Conservation (phyloP, 1,284 basidiomycete genomes). For the Bondarzewia mesenterica region DNA sequence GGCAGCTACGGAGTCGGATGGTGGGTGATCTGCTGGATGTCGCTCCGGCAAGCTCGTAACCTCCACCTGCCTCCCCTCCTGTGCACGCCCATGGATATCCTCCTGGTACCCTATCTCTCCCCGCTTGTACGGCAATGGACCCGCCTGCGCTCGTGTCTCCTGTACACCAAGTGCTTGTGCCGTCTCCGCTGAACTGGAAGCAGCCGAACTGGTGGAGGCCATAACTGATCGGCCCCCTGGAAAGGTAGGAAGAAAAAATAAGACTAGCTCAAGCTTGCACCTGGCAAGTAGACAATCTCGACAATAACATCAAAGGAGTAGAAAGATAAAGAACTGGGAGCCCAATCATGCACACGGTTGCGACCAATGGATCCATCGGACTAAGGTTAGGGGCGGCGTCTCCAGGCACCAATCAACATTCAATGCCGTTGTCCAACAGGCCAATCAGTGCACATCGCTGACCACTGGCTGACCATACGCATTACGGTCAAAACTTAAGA, state of each 20-base stretch:
- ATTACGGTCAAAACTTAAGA: too few species aligned
- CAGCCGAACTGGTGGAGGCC: constrained; percentile 14
- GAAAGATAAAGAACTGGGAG: background rate
- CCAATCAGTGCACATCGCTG: background rate
- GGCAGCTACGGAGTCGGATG: constrained; percentile 1
- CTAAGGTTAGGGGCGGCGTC: background rate
- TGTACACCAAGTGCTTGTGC: constrained; percentile 8
- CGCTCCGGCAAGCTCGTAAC: constrained; percentile 25
- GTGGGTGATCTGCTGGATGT: constrained; percentile 47
- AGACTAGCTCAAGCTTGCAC: constrained; percentile 23
- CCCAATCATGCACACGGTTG: background rate
- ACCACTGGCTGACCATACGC: too few species aligned
- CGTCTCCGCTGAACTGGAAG: constrained; percentile 11
- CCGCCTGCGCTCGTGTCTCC: constrained; percentile 38
- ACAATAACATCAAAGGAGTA: background rate
- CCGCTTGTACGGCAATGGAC: constrained; percentile 51
- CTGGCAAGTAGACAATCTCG: constrained; percentile 23
- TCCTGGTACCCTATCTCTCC: constrained; percentile 60
- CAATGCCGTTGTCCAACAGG: background rate
- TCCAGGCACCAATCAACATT: background rate
- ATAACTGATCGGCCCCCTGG: constrained; percentile 7
- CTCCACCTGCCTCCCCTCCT: constrained; percentile 11
- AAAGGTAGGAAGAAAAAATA: constrained; percentile 11
- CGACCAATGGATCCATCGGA: background rate
- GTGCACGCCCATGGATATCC: constrained; percentile 24